These are phyloP conservation scores for Selaginella moellendorffii DNA, from an alignment of 75 land plant genomes.

Conservation along the genomic window DNA sequence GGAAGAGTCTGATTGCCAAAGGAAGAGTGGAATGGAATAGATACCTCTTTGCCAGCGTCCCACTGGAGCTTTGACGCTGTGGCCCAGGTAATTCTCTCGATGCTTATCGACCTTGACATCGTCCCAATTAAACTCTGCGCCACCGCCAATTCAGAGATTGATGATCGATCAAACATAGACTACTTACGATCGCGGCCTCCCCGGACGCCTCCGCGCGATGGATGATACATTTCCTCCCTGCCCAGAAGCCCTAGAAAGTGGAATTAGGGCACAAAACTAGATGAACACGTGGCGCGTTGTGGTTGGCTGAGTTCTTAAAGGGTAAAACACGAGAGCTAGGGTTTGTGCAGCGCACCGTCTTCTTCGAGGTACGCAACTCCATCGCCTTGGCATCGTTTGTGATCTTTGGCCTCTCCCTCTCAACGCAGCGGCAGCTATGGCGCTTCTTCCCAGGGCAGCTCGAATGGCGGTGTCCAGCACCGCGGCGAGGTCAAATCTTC, in stretches of 20 bases:
- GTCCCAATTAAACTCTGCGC: slow-evolving; percentile 93
- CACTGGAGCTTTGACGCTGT: slow-evolving; percentile 91
- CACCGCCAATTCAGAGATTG: too few species aligned
- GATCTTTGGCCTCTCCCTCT: too few species aligned
- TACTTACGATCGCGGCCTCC: slow-evolving; percentile 95
- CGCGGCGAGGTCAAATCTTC: not conserved
- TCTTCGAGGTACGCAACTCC: too few species aligned
- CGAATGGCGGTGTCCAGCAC: slow-evolving; percentile 6
- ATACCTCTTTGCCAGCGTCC: slow-evolving; percentile 99
- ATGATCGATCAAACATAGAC: too few species aligned
- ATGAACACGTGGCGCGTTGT: too few species aligned
- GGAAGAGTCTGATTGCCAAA: too few species aligned
- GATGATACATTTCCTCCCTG: slow-evolving; percentile 71
- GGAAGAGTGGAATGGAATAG: not conserved
- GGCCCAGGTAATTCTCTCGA: slow-evolving; percentile 94
- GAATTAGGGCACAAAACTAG: too few species aligned
- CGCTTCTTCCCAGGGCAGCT: slow-evolving; percentile 16
- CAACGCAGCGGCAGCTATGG: too few species aligned
- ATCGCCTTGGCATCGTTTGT: too few species aligned
- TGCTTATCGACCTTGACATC: slow-evolving; percentile 96
- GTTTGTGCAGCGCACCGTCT: too few species aligned
- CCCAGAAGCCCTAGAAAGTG: slow-evolving; percentile 3
- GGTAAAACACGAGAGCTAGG: too few species aligned
- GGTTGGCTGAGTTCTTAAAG: too few species aligned
- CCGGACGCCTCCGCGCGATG: slow-evolving; percentile 88